phyloP scores from a whole-genome alignment of 805 yeast species.

The Wickerhamomyces chaumierensis region DNA sequence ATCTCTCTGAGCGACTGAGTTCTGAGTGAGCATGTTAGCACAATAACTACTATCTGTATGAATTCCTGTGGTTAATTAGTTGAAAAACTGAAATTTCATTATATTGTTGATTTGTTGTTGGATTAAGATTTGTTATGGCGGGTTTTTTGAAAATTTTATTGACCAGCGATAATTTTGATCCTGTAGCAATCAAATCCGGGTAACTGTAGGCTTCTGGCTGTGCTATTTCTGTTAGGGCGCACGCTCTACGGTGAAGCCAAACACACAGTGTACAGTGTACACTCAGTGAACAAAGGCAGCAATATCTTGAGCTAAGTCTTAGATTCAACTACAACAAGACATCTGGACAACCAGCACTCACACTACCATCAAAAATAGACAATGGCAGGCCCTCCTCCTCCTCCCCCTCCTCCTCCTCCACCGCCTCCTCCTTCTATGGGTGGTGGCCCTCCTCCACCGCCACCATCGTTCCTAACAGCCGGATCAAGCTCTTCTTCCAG shows the following conservation, averaged over 20 bases:
- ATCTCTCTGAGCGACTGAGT: slow-evolving; percentile 3
- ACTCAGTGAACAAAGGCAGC: too few relatives aligned
- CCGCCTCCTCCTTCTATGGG: slow-evolving; percentile 49
- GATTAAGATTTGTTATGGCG: not conserved
- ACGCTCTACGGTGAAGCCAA: not conserved
- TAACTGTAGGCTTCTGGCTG: not conserved
- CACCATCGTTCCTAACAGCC: slow-evolving; percentile 44
- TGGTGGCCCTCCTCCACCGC: slow-evolving; percentile 37
- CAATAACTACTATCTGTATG: too few relatives aligned
- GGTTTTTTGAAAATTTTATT: too few relatives aligned
- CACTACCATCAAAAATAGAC: not conserved
- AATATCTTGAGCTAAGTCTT: too few relatives aligned
- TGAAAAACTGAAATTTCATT: too few relatives aligned
- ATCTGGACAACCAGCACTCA: too few relatives aligned
- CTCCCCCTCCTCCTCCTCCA: slow-evolving; percentile 57
- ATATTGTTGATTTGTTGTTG: too few relatives aligned
- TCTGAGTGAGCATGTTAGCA: too few relatives aligned
- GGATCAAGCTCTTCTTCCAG: slow-evolving; percentile 35
- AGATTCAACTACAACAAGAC: too few relatives aligned
- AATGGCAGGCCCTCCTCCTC: slow-evolving; percentile 18
- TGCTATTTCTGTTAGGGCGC: not conserved
- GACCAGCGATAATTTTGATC: not conserved
- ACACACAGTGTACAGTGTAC: too few relatives aligned
- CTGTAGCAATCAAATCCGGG: not conserved
- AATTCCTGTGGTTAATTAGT: too few relatives aligned